A percentile compares a stretch with the other conserved stretches of the same genome.
Evolutionary conservation across 352 stramenopile species (phyloP).

Genomic region (Phytophthora hibernalis): DNA sequence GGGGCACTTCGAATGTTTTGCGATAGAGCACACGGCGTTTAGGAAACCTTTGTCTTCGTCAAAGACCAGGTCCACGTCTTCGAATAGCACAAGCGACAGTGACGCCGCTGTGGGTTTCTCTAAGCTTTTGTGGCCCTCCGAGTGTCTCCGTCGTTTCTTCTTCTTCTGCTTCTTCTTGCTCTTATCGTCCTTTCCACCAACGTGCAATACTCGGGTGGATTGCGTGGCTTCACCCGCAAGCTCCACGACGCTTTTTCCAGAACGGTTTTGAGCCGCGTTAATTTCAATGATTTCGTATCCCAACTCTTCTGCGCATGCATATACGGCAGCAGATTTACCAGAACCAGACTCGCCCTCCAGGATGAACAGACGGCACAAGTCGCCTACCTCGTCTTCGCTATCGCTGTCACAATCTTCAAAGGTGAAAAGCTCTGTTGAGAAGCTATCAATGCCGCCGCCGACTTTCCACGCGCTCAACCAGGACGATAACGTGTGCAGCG

Average conservation of each 20-base stretch:
- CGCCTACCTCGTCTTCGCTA: conserved; percentile 61
- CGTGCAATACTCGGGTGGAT: conserved; percentile 77
- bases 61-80: conserved; percentile 86
- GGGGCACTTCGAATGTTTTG: conserved; percentile 81
- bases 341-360: conserved; percentile 74
- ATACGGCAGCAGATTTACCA: conserved; percentile 83
- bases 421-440: conserved; percentile 68
- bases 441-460: conserved; percentile 53
- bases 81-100: conserved; percentile 84
- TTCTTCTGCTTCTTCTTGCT: conserved; percentile 53
- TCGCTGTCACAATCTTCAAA: conserved; percentile 70
- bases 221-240: conserved; percentile 87
- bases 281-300: conserved; percentile 89
- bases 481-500: conserved; percentile 66
- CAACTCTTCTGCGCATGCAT: conserved; percentile 80
- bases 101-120: conserved; percentile 48
- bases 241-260: conserved; percentile 72
- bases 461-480: conserved; percentile 84
- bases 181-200: conserved; percentile 46
- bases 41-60: conserved; percentile 86
- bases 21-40: conserved; percentile 72
- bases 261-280: conserved; percentile 79
- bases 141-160: conserved; percentile 47
- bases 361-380: conserved; percentile 76
- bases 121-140: conserved; percentile 45